Evolutionary conservation across 2,329 filamentous ascomycete species (phyloP), one percentile per base, ranked within the genome.

Genomic region (Ceratocystis smalleyi): DNA sequence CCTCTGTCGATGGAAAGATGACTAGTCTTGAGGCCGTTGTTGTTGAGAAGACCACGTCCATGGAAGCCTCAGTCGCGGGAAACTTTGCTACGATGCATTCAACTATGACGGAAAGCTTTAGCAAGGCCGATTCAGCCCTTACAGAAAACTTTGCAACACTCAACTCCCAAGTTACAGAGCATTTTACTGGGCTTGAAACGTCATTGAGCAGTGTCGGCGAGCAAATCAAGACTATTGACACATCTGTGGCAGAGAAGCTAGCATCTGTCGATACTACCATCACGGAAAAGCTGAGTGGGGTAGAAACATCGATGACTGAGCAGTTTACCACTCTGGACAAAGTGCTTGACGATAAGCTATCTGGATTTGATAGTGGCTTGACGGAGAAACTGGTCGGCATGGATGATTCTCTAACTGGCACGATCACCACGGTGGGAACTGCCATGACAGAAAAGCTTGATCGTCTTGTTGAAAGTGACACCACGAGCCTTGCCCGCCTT

Each of bases 371-470:
- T 27, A 43, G 57, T 6, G 62, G 59, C 12, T 40, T 66, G 1
- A 62, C 59, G 2, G 65, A 66, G 32, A 66, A 66, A 51, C 47
- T 66, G 15, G 62, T 62, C n/a, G 65, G 65, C 19, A 64, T 66
- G 57, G 65, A 66, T 40, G 57, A 64, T 30, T 64, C 65, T 6
- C 57, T 66, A 3, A 19, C 45, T 15, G 62, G 62, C 22, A 66
- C 64, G 43, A 65, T 65, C 24, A 32, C 51, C 43, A 35, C 40
- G 6, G 22, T 65, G 43, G 60, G 43, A 32, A 63, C 60, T 17
- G 27, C 45, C 12, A 51, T 65, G 59, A 51, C 64, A 3, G 81
- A 85, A 66, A 83, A 84, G 68, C 75, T 85, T 24, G 76, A 78
- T 66, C 72, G 72, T 51, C 71, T 81, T 12, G 71, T 70, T 7